Conservation (phyloP, 2,329 filamentous ascomycete genomes). For the Cladophialophora chaetospira region DNA sequence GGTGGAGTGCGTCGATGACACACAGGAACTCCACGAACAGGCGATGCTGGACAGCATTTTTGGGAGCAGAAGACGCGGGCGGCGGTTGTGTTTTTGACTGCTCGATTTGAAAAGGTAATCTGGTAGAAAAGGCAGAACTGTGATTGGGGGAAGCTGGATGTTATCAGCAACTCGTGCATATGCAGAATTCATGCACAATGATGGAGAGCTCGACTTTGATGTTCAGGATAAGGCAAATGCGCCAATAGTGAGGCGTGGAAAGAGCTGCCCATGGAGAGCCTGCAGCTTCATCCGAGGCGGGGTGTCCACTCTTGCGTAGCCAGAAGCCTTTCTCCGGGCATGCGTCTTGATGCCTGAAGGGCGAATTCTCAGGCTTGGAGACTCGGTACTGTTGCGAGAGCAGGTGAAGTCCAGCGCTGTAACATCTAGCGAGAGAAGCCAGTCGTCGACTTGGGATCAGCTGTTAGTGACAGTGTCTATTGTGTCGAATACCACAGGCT, state of each 20-base stretch:
- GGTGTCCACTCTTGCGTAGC: background rate
- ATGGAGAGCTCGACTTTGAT: slow-evolving; percentile 13
- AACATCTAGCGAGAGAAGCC: background rate
- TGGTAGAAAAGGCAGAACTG: slow-evolving; percentile 13
- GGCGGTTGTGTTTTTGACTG: slow-evolving; percentile 10
- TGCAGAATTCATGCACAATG: slow-evolving; percentile 19
- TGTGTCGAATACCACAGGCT: background rate
- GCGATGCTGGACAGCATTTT: too few relatives aligned
- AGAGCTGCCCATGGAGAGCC: slow-evolving; percentile 17
- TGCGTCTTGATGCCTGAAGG: background rate
- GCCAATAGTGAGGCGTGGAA: slow-evolving; percentile 6
- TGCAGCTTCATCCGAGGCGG: slow-evolving; percentile 5
- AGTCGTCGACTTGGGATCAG: background rate
- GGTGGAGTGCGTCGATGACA: slow-evolving; percentile 28
- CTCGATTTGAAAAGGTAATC: slow-evolving; percentile 29
- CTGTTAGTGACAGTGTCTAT: background rate
- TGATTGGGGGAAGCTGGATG: slow-evolving; percentile 21
- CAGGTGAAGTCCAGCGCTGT: background rate
- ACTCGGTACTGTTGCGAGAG: background rate
- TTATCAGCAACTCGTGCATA: slow-evolving; percentile 26
- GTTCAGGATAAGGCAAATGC: slow-evolving; percentile 9
- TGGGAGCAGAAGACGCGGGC: background rate
- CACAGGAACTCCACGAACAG: slow-evolving; percentile 17
- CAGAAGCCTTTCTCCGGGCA: background rate
- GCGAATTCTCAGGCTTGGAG: background rate